A percentile compares a stretch with the other conserved stretches of the same genome.
phyloP scores from a whole-genome alignment of 2,329 filamentous ascomycete genomes.

The Paradendryphiella salina region DNA sequence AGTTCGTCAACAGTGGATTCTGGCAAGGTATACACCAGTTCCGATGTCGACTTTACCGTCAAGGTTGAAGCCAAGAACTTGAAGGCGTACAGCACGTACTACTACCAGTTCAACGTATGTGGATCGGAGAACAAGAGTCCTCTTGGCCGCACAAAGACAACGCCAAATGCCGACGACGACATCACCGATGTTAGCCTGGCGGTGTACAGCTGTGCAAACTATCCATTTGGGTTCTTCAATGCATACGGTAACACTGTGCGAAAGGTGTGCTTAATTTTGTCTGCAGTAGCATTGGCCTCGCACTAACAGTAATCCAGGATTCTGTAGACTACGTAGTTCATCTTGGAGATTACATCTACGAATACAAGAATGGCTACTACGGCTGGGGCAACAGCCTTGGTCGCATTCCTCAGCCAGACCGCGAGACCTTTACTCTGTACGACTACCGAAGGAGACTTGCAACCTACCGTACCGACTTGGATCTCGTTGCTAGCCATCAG shows the following conservation, averaged over 20 bases:
- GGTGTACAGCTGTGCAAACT: slow-evolving; percentile 69
- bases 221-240: slow-evolving; percentile 54
- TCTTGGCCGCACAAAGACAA: slow-evolving; percentile 71
- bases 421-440: slow-evolving; percentile 49
- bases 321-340: slow-evolving; percentile 50
- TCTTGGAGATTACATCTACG: slow-evolving; percentile 53
- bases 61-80: slow-evolving; percentile 67
- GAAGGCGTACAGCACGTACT: slow-evolving; percentile 66
- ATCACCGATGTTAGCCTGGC: slow-evolving; percentile 64
- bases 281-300: neutral
- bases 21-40: slow-evolving; percentile 69
- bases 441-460: slow-evolving; percentile 51
- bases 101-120: slow-evolving; percentile 72
- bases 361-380: slow-evolving; percentile 46
- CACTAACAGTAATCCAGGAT: slow-evolving; percentile 33
- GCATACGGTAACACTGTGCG: slow-evolving; percentile 50
- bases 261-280: slow-evolving; percentile 21
- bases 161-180: slow-evolving; percentile 60
- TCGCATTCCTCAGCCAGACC: slow-evolving; percentile 40
- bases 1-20: slow-evolving; percentile 55
- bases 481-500: slow-evolving; percentile 46
- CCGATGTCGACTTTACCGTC: slow-evolving; percentile 72
- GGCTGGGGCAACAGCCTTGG: slow-evolving; percentile 42
- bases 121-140: slow-evolving; percentile 63
- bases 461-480: slow-evolving; percentile 48